Percentiles rank a stretch among this genome's conserved stretches.
phyloP scores from a whole-genome alignment of 768 basidiomycete genomes.

The Sporobolomyces pararoseus region DNA sequence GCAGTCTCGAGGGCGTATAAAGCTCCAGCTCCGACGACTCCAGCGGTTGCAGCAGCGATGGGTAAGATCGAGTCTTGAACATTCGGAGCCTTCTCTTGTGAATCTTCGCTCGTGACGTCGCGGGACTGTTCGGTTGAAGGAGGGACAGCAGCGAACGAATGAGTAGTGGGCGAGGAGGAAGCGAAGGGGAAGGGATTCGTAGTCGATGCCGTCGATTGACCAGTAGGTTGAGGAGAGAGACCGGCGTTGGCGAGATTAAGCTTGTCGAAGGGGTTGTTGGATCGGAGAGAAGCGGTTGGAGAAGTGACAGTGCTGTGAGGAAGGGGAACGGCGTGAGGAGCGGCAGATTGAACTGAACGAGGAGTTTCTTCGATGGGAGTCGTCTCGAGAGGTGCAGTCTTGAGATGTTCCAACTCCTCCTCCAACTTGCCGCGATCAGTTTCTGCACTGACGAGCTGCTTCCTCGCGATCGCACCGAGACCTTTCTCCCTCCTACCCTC shows the following conservation, averaged over 20 bases:
- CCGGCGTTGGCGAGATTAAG: conserved; percentile 15
- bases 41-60: conserved; percentile 25
- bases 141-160: not conserved
- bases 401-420: conserved; percentile 58
- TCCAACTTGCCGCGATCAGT: conserved; percentile 65
- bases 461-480: conserved; percentile 85
- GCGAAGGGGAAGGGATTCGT: conserved; percentile 31
- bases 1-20: conserved; percentile 29
- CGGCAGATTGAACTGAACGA: not conserved
- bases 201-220: not conserved
- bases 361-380: not conserved
- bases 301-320: conserved; percentile 18
- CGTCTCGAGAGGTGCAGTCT: conserved; percentile 48
- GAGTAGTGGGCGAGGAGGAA: not conserved
- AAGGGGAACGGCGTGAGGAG: conserved; percentile 7
- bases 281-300: conserved; percentile 18
- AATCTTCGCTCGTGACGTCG: not conserved
- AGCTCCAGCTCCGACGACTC: conserved; percentile 31
- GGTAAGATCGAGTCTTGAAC: conserved; percentile 17
- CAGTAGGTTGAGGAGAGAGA: conserved; percentile 20
- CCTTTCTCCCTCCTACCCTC: conserved; percentile 97
- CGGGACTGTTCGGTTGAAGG: not conserved
- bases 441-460: conserved; percentile 83
- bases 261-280: conserved; percentile 43
- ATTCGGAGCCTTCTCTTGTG: not conserved